Evolutionary conservation across 345 rosid species (phyloP).

Genomic region (Arabidopsis suecica): DNA sequence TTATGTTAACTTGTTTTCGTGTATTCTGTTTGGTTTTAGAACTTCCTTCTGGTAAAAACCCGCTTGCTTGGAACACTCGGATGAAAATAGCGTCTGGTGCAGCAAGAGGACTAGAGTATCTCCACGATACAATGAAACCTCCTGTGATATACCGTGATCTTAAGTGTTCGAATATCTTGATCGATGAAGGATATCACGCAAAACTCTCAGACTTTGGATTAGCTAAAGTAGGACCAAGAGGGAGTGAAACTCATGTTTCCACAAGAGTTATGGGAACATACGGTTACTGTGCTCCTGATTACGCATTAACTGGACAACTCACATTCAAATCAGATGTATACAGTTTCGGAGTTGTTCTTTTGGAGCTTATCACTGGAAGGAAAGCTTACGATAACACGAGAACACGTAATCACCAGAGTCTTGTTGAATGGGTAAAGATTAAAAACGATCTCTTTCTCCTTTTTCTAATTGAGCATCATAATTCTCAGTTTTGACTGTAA

Average conservation of each 20-base stretch:
- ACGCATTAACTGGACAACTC: slow-evolving; percentile 72
- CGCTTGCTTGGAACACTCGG: slow-evolving; percentile 71
- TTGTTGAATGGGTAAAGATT: slow-evolving; percentile 79
- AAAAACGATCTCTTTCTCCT: not conserved
- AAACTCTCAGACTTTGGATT: slow-evolving; percentile 69
- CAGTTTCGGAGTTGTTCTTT: slow-evolving; percentile 84
- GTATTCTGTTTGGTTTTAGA: slow-evolving; percentile 48
- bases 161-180: slow-evolving; percentile 81
- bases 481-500: not conserved
- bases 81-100: slow-evolving; percentile 90
- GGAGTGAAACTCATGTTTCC: slow-evolving; percentile 86
- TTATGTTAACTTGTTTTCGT: not conserved
- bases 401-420: slow-evolving; percentile 56
- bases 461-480: not conserved
- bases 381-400: slow-evolving; percentile 64
- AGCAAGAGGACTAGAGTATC: slow-evolving; percentile 78
- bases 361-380: slow-evolving; percentile 85
- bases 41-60: slow-evolving; percentile 47
- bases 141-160: slow-evolving; percentile 89
- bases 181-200: slow-evolving; percentile 56
- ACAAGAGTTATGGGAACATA: slow-evolving; percentile 94
- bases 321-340: slow-evolving; percentile 85
- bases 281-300: slow-evolving; percentile 69
- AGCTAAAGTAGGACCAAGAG: slow-evolving; percentile 93
- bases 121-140: slow-evolving; percentile 68